Conservation (phyloP, 805 yeast species). For the Allodekkera sacchari region DNA sequence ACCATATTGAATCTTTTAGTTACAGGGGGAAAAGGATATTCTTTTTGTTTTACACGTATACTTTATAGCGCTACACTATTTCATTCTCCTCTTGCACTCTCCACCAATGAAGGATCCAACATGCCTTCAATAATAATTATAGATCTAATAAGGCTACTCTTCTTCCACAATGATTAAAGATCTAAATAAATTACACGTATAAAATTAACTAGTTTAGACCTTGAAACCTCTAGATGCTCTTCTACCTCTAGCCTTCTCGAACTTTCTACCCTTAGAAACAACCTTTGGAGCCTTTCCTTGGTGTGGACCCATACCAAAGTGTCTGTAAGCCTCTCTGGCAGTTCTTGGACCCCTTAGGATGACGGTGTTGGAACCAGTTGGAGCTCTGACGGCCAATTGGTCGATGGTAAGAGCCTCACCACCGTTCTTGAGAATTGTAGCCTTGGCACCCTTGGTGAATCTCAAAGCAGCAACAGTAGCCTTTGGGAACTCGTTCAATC, state of each 20-base stretch:
- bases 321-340: slow-evolving; percentile 99
- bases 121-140: too few species aligned
- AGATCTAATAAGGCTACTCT: slow-evolving; percentile 3
- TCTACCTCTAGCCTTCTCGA: slow-evolving; percentile 99
- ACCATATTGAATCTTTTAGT: too few species aligned
- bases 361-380: slow-evolving; percentile 98
- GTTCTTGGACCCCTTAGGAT: slow-evolving; percentile 98
- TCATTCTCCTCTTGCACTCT: too few species aligned
- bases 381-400: slow-evolving; percentile 98
- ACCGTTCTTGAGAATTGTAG: slow-evolving; percentile 95
- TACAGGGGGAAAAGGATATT: too few species aligned
- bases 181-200: too few species aligned
- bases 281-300: slow-evolving; percentile 99
- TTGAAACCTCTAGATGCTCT: slow-evolving; percentile 99
- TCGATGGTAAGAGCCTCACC: slow-evolving; percentile 99
- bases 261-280: slow-evolving; percentile 96
- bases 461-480: slow-evolving; percentile 98
- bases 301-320: slow-evolving; percentile 99
- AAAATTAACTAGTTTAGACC: slow-evolving; percentile 56
- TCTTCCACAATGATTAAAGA: slow-evolving; percentile 4
- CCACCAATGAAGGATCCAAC: too few species aligned
- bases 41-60: too few species aligned
- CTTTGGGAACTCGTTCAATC: slow-evolving; percentile 92
- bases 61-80: too few species aligned
- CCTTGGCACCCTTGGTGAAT: slow-evolving; percentile 98